Base-by-base conservation (phyloP, 805 yeast genomes). In the Starmerella cellae region DNA sequence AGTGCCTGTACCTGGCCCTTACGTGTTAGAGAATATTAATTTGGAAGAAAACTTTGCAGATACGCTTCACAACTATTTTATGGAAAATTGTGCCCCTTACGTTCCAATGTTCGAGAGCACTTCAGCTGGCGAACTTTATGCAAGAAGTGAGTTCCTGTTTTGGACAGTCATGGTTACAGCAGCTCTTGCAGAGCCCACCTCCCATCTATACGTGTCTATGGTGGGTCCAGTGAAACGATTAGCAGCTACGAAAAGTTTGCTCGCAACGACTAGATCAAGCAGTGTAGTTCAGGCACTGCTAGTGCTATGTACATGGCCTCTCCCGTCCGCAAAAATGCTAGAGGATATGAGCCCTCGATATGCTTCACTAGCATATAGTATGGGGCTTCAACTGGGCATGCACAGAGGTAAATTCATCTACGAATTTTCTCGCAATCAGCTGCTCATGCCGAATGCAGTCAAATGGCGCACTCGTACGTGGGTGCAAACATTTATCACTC, bases 401-500 rank as follows among this genome's bases (percentile, higher is more conserved):
- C 96, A 87, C 60, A 67, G 95, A 50, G 96, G 95, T 21, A 82
- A 81, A 57, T 87, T 87, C 58, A 83, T 87, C 50, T 75, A 80
- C 48, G 96, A 87, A 55, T 87, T 87, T 52, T 79, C 93, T 5
- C 69, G 96, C 55, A 82, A 88, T 24, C 96, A 87, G 57, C 91
- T 81, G 4, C 73, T 82, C 20, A 67, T 85, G 60, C 88, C 88
- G 0, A 84, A 87, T 60, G 88, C 95, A 4, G 95, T 83, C 52
- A 78, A 77, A 55, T 87, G 95, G 96, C 71, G 96, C 59, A 84
- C 95, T 1, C 67, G 95, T 51, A 75, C 94, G 1, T 87, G 96
- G 96, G 64, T 84, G 23, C 85, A 88, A 2, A 79, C 82, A 3
- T 87, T 81, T 59, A 80, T 85, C 55, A 70, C 83, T 36, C 95